Evolutionary conservation across 768 basidiomycete genomes (phyloP).

Genomic region (Pisolithus albus): DNA sequence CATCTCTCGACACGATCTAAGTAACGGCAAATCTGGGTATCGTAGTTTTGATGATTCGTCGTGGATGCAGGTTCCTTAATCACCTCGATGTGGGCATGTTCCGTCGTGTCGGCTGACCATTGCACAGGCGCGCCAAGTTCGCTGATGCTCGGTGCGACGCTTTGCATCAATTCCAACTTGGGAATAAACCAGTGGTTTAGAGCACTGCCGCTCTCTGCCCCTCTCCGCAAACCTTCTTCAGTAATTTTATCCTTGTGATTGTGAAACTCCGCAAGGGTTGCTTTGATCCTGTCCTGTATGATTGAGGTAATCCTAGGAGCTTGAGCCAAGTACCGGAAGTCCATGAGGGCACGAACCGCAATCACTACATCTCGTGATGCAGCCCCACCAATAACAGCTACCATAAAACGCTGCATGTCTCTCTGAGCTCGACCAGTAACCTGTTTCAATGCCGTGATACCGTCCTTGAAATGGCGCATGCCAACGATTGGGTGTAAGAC

Average conservation of each 20-base stretch:
- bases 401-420: constrained; percentile 30
- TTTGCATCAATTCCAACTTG: constrained; percentile 36
- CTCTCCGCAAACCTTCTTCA: constrained; percentile 19
- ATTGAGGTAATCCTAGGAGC: constrained; percentile 20
- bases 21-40: constrained; percentile 27
- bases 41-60: constrained; percentile 21
- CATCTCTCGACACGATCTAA: constrained; percentile 29
- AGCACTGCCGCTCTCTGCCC: constrained; percentile 14
- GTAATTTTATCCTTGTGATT: constrained; percentile 30
- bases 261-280: constrained; percentile 27
- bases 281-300: constrained; percentile 10
- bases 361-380: constrained; percentile 24
- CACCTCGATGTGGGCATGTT: constrained; percentile 25
- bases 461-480: constrained; percentile 31
- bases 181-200: constrained; percentile 36
- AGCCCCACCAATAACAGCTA: constrained; percentile 31
- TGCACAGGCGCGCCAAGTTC: constrained; percentile 21
- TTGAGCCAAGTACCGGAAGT: constrained; percentile 34
- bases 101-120: constrained; percentile 16
- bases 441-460: constrained; percentile 37
- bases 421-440: constrained; percentile 33
- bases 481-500: constrained; percentile 12
- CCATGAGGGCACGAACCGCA: constrained; percentile 29
- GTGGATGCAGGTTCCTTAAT: constrained; percentile 21
- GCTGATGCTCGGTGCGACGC: constrained; percentile 24